Conservation (phyloP, 306 rosid genomes). For the Rosa persica region DNA sequence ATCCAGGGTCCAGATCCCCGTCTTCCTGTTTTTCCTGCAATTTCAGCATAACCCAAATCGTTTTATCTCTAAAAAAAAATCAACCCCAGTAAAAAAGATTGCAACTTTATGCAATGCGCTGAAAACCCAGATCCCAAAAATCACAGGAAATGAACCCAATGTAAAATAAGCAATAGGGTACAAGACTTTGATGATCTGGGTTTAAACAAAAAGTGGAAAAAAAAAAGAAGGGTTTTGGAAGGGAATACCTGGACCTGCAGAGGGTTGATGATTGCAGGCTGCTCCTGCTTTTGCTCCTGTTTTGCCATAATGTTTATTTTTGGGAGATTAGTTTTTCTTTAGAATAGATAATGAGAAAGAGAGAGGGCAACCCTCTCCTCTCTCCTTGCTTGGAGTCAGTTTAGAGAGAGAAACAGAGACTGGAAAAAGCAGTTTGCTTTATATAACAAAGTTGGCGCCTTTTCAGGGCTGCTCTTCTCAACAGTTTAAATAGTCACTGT, state of each 20-base stretch:
- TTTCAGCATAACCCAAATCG: constrained; percentile 18
- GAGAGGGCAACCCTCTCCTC: not conserved
- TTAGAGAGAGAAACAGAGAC: constrained; percentile 7
- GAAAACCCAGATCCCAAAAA: constrained; percentile 24
- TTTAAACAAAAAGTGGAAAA: not conserved
- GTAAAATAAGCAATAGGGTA: not conserved
- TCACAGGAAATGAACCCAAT: not conserved
- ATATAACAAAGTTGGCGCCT: constrained; percentile 19
- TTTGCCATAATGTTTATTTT: constrained; percentile 39
- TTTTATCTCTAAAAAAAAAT: not conserved
- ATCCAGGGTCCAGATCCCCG: constrained; percentile 39
- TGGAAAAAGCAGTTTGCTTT: constrained; percentile 30
- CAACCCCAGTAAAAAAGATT: not conserved
- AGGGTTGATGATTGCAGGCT: constrained; percentile 28
- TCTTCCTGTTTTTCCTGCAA: constrained; percentile 67
- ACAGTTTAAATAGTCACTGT: not conserved
- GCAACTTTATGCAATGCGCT: constrained; percentile 4
- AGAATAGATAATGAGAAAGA: not conserved
- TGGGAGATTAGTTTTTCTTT: constrained; percentile 24
- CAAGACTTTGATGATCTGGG: constrained; percentile 9
- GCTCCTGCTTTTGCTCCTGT: constrained; percentile 44
- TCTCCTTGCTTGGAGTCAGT: constrained; percentile 1
- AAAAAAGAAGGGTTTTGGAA: not conserved
- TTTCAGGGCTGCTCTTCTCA: not conserved
- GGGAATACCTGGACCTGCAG: constrained; percentile 28